phyloP scores from a whole-genome alignment of 768 basidiomycete species.

The Leccinellum albellum region DNA sequence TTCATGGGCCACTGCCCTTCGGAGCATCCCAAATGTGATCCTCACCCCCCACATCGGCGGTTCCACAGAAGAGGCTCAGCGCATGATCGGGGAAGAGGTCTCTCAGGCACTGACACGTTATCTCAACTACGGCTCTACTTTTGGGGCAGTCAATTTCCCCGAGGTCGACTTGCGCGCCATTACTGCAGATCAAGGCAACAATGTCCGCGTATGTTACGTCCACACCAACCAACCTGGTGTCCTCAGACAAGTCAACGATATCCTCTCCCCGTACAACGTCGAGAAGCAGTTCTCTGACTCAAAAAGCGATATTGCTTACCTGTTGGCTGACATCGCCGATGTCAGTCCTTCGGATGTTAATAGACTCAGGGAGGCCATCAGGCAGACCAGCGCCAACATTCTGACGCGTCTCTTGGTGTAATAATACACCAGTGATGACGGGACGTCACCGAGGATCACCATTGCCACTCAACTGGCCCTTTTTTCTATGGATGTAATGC shows the following conservation, averaged over 20 bases:
- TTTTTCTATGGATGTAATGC: slow-evolving; percentile 10
- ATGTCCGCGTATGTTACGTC: slow-evolving; percentile 90
- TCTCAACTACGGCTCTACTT: slow-evolving; percentile 85
- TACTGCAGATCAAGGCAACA: slow-evolving; percentile 71
- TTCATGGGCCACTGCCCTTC: slow-evolving; percentile 73
- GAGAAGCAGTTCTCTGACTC: slow-evolving; percentile 99
- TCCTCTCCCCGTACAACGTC: slow-evolving; percentile 92
- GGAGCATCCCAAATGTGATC: slow-evolving; percentile 82
- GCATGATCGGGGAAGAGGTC: slow-evolving; percentile 96
- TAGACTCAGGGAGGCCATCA: slow-evolving; percentile 74
- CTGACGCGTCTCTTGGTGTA: slow-evolving; percentile 80
- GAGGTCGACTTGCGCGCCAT: slow-evolving; percentile 96
- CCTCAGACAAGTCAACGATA: slow-evolving; percentile 90
- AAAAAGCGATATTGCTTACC: slow-evolving; percentile 87
- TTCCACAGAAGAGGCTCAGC: slow-evolving; percentile 97
- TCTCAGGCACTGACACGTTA: slow-evolving; percentile 81
- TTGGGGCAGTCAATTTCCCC: slow-evolving; percentile 98
- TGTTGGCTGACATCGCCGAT: slow-evolving; percentile 95
- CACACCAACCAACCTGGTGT: slow-evolving; percentile 97
- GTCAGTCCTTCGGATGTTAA: slow-evolving; percentile 80
- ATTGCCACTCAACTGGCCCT: slow-evolving; percentile 52
- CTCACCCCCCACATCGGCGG: slow-evolving; percentile 99
- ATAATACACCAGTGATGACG: slow-evolving; percentile 5
- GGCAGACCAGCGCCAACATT: slow-evolving; percentile 79
- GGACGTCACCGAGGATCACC: slow-evolving; percentile 1